Percentiles rank a stretch among this genome's conserved stretches.
Conservation (phyloP, 768 basidiomycete genomes). For the Dacryopinax spathularia region DNA sequence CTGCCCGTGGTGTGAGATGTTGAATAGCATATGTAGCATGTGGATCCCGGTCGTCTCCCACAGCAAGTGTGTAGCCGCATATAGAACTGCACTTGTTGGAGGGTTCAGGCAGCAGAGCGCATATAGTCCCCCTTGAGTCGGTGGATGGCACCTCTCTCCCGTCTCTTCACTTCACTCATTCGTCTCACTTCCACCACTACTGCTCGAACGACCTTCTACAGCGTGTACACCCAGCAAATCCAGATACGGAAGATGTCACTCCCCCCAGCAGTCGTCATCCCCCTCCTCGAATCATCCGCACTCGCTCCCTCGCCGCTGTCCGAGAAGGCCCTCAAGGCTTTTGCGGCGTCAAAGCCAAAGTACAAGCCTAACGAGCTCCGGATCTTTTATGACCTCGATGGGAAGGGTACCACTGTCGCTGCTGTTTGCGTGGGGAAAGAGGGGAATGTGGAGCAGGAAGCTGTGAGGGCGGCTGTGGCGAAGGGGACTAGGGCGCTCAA, state of each 20-base stretch:
- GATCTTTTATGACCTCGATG: slow-evolving; percentile 18
- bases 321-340: neutral
- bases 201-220: neutral
- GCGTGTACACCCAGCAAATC: too few species aligned
- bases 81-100: too few species aligned
- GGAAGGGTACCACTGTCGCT: slow-evolving; percentile 6
- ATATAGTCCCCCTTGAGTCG: too few species aligned
- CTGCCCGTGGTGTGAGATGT: too few species aligned
- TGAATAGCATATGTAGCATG: too few species aligned
- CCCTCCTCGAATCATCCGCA: neutral
- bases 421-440: slow-evolving; percentile 23
- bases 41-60: too few species aligned
- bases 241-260: neutral
- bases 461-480: slow-evolving; percentile 56
- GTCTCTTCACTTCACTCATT: too few species aligned
- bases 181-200: neutral
- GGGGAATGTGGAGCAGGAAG: slow-evolving; percentile 40
- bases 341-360: slow-evolving; percentile 12
- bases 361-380: slow-evolving; percentile 18
- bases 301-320: neutral
- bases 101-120: too few species aligned
- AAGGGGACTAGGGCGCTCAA: slow-evolving; percentile 57
- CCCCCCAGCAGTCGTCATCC: neutral
- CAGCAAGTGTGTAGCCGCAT: too few species aligned
- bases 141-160: too few species aligned